Evolutionary conservation across 768 basidiomycete genomes (phyloP), one percentile per base, ranked within the genome.

Genomic region (Leccinum subgranulosum): DNA sequence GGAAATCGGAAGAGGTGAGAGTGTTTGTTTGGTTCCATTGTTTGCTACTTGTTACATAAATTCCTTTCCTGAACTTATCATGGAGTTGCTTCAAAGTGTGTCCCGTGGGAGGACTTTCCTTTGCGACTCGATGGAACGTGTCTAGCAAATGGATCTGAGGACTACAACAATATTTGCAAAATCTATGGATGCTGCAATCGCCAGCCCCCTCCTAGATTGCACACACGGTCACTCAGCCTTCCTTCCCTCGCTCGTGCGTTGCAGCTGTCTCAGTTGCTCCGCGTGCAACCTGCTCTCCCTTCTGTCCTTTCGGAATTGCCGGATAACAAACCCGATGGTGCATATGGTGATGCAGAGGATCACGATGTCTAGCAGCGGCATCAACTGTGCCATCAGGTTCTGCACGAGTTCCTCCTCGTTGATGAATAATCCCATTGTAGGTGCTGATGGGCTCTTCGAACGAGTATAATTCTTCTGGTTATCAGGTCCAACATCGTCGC

Each of bases 261-360:
- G 50, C 8, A 63, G 19, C 21, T 53, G 59, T 48, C 19, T 63
- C 39, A 62, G 19, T 27, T 68, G 57, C n/a, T 60, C 64, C 17
- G 17, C 21, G 33, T 70, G 49, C n/a, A 64, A 19, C 51, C 14
- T 53, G 28, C 57, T 41, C 36, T 68, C 67, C 41, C 69, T 68
- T 29, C 2, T 55, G n/a, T 69, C 64, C 55, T 62, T 66, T n/a
- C 50, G 48, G 25, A 17, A 55, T 49, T 54, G 49, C 28, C 68
- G 59, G 10, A 60, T 12, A 28, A 66, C 29, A 36, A 62, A 69
- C 33, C 46, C 60, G 59, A 60, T 28, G 1, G 66, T 64, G 51
- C 60, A 66, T 41, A 57, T 27, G 11, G 50, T 3, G 3, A 66
- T 60, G 57, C 60, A 61, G 17, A 68, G 12, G 19, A 45, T n/a